Conservation (phyloP, 2,329 filamentous ascomycete genomes). For the Ceratocystis eucalypticola region DNA sequence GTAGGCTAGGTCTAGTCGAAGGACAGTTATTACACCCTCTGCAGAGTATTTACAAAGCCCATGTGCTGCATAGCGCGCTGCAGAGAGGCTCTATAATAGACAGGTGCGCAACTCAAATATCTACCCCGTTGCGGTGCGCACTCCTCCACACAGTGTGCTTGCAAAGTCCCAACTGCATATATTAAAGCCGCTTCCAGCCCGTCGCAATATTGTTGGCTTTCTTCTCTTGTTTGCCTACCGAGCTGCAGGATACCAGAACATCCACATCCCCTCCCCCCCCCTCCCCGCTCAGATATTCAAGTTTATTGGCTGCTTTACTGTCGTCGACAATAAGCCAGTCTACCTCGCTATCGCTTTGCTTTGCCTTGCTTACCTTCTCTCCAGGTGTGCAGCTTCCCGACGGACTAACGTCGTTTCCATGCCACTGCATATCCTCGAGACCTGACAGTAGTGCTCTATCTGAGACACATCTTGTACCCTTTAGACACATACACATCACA, state of each 20-base stretch:
- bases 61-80: no score
- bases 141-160: not conserved
- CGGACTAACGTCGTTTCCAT: not conserved
- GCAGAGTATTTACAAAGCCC: no score
- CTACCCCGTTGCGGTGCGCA: not conserved
- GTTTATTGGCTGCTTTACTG: no score
- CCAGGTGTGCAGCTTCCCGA: not conserved
- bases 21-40: no score
- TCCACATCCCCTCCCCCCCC: not conserved
- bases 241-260: no score
- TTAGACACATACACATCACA: not conserved
- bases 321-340: not conserved
- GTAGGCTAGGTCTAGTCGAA: no score
- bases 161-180: not conserved
- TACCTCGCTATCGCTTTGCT: not conserved
- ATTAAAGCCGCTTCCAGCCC: not conserved
- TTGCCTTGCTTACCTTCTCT: not conserved
- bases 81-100: no score
- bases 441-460: not conserved
- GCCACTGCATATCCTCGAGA: slow-evolving; percentile 1
- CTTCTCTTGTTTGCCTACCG: not conserved
- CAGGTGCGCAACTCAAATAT: no score
- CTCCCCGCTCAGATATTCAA: not conserved
- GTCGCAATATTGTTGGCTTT: not conserved
- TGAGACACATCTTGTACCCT: not conserved